phyloP scores from a whole-genome alignment of 73 alveolate genomes.

The Paramecium primaurelia region DNA sequence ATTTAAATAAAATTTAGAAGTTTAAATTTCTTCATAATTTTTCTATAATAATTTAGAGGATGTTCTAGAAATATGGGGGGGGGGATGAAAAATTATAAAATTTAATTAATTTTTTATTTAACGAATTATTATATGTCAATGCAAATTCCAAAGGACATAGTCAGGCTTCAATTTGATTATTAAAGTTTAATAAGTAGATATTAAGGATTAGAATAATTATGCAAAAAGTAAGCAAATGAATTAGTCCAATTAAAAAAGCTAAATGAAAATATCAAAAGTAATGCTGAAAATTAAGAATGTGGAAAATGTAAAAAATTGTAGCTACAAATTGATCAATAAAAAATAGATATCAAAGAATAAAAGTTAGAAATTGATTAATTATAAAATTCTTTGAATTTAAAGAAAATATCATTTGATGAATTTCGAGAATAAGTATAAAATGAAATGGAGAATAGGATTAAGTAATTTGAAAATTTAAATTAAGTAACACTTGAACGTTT shows the following conservation, averaged over 20 bases:
- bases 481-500: background rate
- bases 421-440: background rate
- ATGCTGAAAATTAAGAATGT: slow-evolving; percentile 1
- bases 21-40: background rate
- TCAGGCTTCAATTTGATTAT: background rate
- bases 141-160: background rate
- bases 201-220: background rate
- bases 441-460: background rate
- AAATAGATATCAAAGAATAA: background rate
- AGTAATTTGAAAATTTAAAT: background rate
- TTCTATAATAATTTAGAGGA: background rate
- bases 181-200: background rate
- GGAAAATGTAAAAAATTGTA: background rate
- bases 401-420: background rate
- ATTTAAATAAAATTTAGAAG: too few relatives aligned
- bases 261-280: background rate
- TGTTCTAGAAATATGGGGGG: background rate
- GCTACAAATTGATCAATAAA: background rate
- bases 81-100: background rate
- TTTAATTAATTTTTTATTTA: background rate
- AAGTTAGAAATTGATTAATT: background rate
- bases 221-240: background rate
- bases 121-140: background rate
- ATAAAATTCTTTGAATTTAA: background rate
- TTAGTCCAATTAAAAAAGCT: background rate